Percentiles rank a stretch among this genome's conserved stretches.
Conservation (phyloP, 2,329 filamentous ascomycete species). For the Trichoderma aggressivum region DNA sequence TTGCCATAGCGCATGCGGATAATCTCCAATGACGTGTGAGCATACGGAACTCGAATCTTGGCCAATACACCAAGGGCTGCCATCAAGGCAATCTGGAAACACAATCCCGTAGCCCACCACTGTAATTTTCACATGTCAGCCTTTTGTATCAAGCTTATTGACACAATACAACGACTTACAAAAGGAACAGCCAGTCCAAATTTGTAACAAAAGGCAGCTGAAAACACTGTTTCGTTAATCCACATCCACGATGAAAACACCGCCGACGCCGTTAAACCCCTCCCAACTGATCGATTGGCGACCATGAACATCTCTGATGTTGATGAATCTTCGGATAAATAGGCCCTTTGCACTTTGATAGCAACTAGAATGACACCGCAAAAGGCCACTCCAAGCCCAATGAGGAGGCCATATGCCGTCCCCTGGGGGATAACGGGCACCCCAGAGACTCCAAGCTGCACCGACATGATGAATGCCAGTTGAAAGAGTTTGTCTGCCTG, state of each 20-base stretch:
- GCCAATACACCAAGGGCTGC: conserved; percentile 12
- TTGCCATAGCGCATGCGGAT: conserved; percentile 16
- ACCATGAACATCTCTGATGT: conserved; percentile 18
- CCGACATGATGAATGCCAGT: neutral
- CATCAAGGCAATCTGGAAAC: conserved; percentile 16
- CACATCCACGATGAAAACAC: conserved; percentile 18
- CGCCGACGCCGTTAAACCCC: conserved; percentile 4
- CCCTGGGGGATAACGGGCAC: conserved; percentile 13
- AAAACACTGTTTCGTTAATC: conserved; percentile 15
- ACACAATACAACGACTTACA: neutral
- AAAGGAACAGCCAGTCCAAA: conserved; percentile 14
- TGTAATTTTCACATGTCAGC: neutral
- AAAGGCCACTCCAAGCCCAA: conserved; percentile 8
- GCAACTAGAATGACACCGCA: conserved; percentile 9
- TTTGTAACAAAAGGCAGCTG: conserved; percentile 14
- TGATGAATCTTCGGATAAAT: conserved; percentile 10
- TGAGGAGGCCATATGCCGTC: conserved; percentile 15
- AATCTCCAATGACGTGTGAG: conserved; percentile 14
- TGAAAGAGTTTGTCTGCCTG: neutral
- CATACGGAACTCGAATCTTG: conserved; percentile 14
- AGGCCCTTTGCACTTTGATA: conserved; percentile 9
- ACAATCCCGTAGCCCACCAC: conserved; percentile 15
- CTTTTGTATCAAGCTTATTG: neutral
- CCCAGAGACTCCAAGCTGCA: conserved; percentile 8
- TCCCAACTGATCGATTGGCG: conserved; percentile 13